These are phyloP conservation scores for Lunularia cruciata DNA, from an alignment of 225 moss, liverwort and hornwort genomes.

Conservation along the genomic window DNA sequence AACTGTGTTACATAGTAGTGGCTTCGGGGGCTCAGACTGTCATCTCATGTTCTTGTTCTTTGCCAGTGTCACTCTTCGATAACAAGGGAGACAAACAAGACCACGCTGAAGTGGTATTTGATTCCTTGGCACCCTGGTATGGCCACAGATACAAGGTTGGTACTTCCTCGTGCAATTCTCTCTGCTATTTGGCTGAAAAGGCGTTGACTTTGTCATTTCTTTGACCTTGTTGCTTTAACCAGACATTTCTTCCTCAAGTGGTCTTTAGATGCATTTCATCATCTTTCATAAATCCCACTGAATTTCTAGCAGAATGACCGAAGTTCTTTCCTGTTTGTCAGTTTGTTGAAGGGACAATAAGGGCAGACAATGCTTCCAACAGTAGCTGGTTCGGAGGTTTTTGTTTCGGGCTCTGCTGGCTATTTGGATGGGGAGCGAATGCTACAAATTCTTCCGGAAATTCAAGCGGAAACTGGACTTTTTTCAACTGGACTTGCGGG, in stretches of 20 bases:
- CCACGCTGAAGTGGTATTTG: slow-evolving; percentile 1
- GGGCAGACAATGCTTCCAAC: not conserved
- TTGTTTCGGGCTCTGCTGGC: slow-evolving; percentile 19
- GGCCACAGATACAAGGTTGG: not conserved
- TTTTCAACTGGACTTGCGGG: slow-evolving; percentile 17
- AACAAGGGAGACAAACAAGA: slow-evolving; percentile 19
- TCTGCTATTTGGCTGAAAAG: not conserved
- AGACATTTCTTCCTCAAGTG: no score
- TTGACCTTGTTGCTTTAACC: no score
- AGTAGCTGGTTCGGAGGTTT: not conserved
- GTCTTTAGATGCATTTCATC: no score
- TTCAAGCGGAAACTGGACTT: slow-evolving; percentile 9
- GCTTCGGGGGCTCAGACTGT: no score
- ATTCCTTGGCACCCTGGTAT: not conserved
- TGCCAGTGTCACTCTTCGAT: slow-evolving; percentile 30
- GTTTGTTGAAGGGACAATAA: no score
- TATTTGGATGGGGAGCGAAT: slow-evolving; percentile 2
- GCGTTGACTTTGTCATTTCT: no score
- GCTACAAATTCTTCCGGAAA: not conserved
- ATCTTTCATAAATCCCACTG: no score
- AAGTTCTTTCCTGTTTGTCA: no score
- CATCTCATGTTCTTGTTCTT: not conserved
- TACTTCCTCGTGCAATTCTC: not conserved
- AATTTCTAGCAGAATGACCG: no score
- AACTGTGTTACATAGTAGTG: no score